These are phyloP conservation scores for Saccharomyces hybrid DNA, from an alignment of 1,139 yeast genomes.

Conservation along the genomic window DNA sequence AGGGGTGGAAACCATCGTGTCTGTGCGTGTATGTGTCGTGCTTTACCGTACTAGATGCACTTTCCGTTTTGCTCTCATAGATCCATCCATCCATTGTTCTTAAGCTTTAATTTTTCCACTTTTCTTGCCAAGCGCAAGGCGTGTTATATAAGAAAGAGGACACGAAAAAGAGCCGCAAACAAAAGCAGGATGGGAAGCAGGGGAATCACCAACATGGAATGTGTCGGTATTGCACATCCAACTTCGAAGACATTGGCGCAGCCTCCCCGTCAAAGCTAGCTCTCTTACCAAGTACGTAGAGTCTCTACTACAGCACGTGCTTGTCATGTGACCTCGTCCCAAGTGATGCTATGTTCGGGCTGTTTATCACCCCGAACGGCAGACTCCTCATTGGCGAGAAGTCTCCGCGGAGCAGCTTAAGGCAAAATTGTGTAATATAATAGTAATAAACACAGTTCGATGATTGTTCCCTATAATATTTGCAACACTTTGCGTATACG, in stretches of 20 bases:
- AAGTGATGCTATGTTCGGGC: not conserved
- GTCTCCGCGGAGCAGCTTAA: not conserved
- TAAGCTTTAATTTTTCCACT: not conserved
- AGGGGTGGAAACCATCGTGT: conserved; percentile 54
- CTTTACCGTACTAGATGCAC: not conserved
- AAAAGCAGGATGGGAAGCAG: not conserved
- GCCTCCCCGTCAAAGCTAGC: not conserved
- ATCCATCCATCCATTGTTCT: not conserved
- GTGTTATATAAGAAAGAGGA: not conserved
- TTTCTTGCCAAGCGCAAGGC: not conserved
- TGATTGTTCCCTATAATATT: not conserved
- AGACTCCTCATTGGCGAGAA: not conserved
- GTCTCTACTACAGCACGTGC: not conserved
- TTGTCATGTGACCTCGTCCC: not conserved
- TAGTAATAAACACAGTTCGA: not conserved
- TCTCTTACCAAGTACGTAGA: not conserved
- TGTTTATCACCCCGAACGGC: not conserved
- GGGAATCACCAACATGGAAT: not conserved
- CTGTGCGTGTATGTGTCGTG: not conserved
- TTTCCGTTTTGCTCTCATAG: not conserved
- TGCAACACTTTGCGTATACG: not conserved
- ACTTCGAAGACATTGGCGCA: not conserved
- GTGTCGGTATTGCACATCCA: not conserved
- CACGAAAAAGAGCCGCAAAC: not conserved
- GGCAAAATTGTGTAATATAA: not conserved